phyloP scores from a whole-genome alignment of 768 basidiomycete species.

The Kwoniella dendrophila region DNA sequence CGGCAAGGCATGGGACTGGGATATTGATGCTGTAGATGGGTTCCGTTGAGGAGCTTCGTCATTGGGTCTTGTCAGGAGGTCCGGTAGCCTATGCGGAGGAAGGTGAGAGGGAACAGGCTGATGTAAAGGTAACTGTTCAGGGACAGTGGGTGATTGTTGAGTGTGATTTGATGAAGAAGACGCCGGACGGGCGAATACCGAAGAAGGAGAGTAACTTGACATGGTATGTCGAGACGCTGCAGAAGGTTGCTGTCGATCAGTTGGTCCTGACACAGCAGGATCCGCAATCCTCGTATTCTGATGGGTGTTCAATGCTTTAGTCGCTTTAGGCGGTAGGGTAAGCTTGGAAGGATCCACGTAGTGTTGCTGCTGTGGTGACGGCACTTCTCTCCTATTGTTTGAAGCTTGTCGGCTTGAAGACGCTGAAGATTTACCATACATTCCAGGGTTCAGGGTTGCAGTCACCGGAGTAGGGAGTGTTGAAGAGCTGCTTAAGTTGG shows the following conservation, averaged over 20 bases:
- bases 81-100: conserved; percentile 9
- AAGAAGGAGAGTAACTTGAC: conserved; percentile 2
- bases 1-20: background rate
- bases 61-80: background rate
- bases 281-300: background rate
- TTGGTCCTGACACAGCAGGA: background rate
- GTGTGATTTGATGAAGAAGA: conserved; percentile 2
- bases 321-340: conserved; percentile 2
- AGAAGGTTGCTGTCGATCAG: background rate
- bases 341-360: conserved; percentile 9
- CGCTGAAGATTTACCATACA: conserved; percentile 1
- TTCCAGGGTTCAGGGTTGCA: background rate
- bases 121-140: conserved; percentile 10
- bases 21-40: background rate
- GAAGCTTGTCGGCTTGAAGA: background rate
- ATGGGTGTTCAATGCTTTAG: background rate
- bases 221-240: background rate
- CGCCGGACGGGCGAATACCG: background rate
- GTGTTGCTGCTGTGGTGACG: conserved; percentile 8
- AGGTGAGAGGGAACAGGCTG: conserved; percentile 23
- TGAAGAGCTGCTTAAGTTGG: background rate
- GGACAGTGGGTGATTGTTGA: conserved; percentile 11
- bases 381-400: background rate
- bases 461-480: background rate
- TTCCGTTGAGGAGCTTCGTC: background rate